Evolutionary conservation across 495 filamentous ascomycete genomes (phyloP), one percentile per base, ranked within the genome.

Genomic region (Thozetella sp.): DNA sequence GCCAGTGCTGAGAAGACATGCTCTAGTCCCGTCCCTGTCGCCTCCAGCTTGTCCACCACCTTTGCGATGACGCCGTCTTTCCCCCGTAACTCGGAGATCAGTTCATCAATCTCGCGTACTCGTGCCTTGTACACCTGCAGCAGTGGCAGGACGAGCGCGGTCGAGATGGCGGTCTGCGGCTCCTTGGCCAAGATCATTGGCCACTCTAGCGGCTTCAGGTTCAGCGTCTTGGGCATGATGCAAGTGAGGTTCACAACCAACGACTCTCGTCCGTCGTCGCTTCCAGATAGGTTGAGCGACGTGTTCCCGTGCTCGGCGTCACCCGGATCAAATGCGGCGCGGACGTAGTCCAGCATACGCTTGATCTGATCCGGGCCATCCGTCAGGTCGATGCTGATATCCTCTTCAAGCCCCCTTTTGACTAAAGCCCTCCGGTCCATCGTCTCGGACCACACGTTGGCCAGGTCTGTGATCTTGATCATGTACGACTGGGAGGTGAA

Each of bases 371-470:
- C 81, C 11, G 77, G 66, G 59, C 89, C 90, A 67, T 94, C 91
- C 61, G 84, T 89, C 1, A 95, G 89, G 72, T 99, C 95, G 57
- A 99, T 97, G 27, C 88, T 88, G 4, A 90, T 90, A 37, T 86
- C 80, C 61, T 85, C 77, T 10, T 86, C 76, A 20, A 87, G 73
- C 22, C 90, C 91, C 55, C 89, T 82, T 37, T 79, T 71, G 23
- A 90, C 69, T 56, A 98, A 92, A 1, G 81, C 79, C 51, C 73
- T 72, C 25, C 83, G 80, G 37, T 86, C 77, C 27, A 97, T 74
- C 19, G 67, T 75, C 75, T 97, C 93, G 2, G 79, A 80, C 95
- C 95, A 99, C n/a, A 97, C 72, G 58, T 86, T 80, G 67, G 87
- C 89, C 19, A 98, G 83, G 72, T 99, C 95, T 2, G 94, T 95